Conservation (phyloP, 2,329 filamentous ascomycete genomes). For the Venturia nashicola region DNA sequence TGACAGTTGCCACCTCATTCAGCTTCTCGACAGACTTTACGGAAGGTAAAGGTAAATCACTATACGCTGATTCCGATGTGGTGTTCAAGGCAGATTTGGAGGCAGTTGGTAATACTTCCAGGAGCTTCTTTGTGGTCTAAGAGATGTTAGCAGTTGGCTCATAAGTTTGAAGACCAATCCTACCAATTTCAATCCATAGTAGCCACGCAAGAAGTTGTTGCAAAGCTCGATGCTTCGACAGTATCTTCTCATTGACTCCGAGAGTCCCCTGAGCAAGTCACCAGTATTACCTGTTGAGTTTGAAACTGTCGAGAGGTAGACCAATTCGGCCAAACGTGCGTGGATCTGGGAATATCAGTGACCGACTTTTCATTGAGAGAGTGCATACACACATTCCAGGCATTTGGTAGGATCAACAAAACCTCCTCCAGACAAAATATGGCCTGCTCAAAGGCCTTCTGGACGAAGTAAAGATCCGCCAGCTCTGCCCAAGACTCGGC, state of each 20-base stretch:
- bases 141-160: neutral
- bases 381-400: conserved; percentile 73
- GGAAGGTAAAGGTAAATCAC: conserved; percentile 39
- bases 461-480: conserved; percentile 70
- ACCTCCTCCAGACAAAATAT: conserved; percentile 87
- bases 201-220: conserved; percentile 81
- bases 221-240: conserved; percentile 87
- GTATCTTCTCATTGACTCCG: conserved; percentile 72
- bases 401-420: conserved; percentile 72
- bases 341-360: conserved; percentile 50
- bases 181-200: conserved; percentile 80
- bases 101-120: conserved; percentile 17
- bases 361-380: conserved; percentile 11
- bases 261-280: conserved; percentile 37
- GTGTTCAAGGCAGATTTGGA: conserved; percentile 17
- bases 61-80: conserved; percentile 19
- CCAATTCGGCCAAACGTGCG: conserved; percentile 71
- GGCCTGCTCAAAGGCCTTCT: conserved; percentile 70
- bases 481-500: conserved; percentile 89
- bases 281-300: conserved; percentile 21
- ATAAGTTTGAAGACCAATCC: neutral
- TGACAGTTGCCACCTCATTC: conserved; percentile 59
- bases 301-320: conserved; percentile 51
- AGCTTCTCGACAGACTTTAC: conserved; percentile 51
- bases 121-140: conserved; percentile 15